phyloP scores from a whole-genome alignment of 2,329 filamentous ascomycete species.

The Dichotomopilus funicola region DNA sequence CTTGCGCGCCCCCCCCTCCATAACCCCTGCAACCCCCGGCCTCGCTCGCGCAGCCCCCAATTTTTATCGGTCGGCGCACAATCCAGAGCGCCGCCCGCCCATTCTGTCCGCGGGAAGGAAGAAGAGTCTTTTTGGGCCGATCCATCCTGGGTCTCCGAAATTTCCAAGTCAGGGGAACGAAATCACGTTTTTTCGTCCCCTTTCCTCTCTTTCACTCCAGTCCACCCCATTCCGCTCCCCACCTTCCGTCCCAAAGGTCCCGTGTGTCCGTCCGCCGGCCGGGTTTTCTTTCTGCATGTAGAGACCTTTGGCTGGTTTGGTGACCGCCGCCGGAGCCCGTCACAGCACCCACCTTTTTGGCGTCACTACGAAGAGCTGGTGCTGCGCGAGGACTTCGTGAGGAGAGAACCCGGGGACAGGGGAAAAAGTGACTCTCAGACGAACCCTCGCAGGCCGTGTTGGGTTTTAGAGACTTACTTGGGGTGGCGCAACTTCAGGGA shows the following conservation, averaged over 20 bases:
- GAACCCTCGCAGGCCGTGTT: neutral
- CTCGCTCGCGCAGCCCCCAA: slow-evolving; percentile 16
- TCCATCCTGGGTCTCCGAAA: slow-evolving; percentile 3
- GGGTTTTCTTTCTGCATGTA: slow-evolving; percentile 20
- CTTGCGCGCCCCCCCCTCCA: slow-evolving; percentile 7
- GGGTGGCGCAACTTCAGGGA: slow-evolving; percentile 11
- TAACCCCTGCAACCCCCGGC: neutral
- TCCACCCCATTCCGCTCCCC: neutral
- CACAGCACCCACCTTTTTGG: slow-evolving; percentile 20
- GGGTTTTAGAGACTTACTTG: slow-evolving; percentile 7
- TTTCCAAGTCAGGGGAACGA: slow-evolving; percentile 6
- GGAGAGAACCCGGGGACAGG: neutral
- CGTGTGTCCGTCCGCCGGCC: slow-evolving; percentile 6
- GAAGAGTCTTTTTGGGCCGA: slow-evolving; percentile 1
- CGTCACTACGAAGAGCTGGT: slow-evolving; percentile 21
- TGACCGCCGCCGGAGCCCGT: slow-evolving; percentile 6
- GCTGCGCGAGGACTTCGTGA: slow-evolving; percentile 12
- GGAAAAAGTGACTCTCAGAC: slow-evolving; percentile 1
- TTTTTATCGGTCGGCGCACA: slow-evolving; percentile 10
- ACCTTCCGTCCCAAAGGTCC: slow-evolving; percentile 8
- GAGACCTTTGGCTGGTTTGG: slow-evolving; percentile 10
- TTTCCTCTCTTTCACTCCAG: slow-evolving; percentile 2
- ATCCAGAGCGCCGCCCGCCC: neutral
- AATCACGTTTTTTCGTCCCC: slow-evolving; percentile 1
- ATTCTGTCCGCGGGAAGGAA: neutral